phyloP scores from a whole-genome alignment of 2,329 filamentous ascomycete species.

The Fusarium begoniae region DNA sequence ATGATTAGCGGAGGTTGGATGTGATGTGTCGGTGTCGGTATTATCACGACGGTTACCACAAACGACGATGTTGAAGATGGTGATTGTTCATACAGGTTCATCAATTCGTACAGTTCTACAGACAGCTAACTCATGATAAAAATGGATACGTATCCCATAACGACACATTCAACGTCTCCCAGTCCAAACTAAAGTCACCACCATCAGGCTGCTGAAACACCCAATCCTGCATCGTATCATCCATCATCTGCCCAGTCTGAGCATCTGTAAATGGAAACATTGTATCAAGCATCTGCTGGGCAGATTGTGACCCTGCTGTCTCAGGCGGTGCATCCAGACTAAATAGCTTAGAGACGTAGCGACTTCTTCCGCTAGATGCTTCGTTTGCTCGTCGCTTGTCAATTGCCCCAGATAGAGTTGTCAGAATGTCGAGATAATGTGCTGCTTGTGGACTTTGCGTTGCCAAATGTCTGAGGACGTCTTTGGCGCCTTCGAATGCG shows the following conservation, averaged over 20 bases:
- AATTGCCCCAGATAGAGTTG: conserved; percentile 56
- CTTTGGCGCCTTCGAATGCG: conserved; percentile 60
- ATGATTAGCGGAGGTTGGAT: neutral
- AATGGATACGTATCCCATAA: conserved; percentile 41
- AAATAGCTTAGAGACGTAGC: conserved; percentile 38
- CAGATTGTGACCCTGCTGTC: neutral
- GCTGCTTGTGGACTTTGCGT: conserved; percentile 63
- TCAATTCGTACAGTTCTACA: neutral
- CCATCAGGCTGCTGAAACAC: conserved; percentile 24
- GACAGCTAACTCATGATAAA: conserved; percentile 6
- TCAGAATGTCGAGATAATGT: conserved; percentile 66
- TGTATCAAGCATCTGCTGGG: neutral
- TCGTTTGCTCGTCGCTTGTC: conserved; percentile 27
- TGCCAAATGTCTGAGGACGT: conserved; percentile 59
- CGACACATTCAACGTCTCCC: conserved; percentile 39
- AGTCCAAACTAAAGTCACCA: conserved; percentile 36
- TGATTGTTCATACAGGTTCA: neutral
- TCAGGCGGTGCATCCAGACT: conserved; percentile 7
- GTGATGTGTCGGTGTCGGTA: neutral
- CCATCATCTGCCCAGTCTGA: neutral
- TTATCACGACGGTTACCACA: neutral
- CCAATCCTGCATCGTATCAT: conserved; percentile 22
- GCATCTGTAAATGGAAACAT: neutral
- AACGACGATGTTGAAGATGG: neutral
- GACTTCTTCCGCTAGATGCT: conserved; percentile 31